Base-by-base conservation (phyloP, 1,284 basidiomycete species). In the Cutaneotrichosporon mucoides region DNA sequence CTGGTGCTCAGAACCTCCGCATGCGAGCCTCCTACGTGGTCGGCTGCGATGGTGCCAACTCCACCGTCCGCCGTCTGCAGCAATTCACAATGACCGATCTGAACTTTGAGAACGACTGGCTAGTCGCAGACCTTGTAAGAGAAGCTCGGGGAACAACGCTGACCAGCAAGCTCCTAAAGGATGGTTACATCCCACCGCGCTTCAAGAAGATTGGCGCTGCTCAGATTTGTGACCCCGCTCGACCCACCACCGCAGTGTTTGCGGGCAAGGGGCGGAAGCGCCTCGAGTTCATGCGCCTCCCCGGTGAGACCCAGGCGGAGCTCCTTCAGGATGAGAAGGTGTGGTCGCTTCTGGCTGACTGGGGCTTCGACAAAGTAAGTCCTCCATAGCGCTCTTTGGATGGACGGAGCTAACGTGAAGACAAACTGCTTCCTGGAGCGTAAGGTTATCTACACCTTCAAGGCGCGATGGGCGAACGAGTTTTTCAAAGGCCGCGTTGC, bases 11-110 rank as follows among this genome's bases (percentile, higher is more conserved):
- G 24, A 11, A 51, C 8, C 37, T 9, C 8, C 33, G 53, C 6
- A 48, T 63, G n/a, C 36, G 38, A 2, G 63, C 63, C 6, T 44
- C 53, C 10, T 67, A 63, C 43, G 44, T 67, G 6, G 53, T 67
- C 11, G 66, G 66, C 6, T 62, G 61, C 16, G 66, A 67, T 41
- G 66, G 66, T 3, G 66, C 66, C 33, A 67, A 67, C 55, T 65
- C 63, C 1, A 62, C 63, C 15, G 59, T 67, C 3, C 58, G 66
- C 7, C 59, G 60, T 35, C 53, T 63, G 2, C 24, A 57, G 45
- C 42, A 41, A 0, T 59, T 67, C 34, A 53, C 57, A 9, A 40
- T 15, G 15, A 57, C 55, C 11, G 57, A 63, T 43, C 43, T 67
- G 35, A 53, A 53, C n/a, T 64, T 67, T 33, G 54, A 64, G 47